Percentiles rank a stretch among this genome's conserved stretches.
phyloP scores from a whole-genome alignment of 2,329 filamentous ascomycete species.

The Aspergillus eucalypticola region DNA sequence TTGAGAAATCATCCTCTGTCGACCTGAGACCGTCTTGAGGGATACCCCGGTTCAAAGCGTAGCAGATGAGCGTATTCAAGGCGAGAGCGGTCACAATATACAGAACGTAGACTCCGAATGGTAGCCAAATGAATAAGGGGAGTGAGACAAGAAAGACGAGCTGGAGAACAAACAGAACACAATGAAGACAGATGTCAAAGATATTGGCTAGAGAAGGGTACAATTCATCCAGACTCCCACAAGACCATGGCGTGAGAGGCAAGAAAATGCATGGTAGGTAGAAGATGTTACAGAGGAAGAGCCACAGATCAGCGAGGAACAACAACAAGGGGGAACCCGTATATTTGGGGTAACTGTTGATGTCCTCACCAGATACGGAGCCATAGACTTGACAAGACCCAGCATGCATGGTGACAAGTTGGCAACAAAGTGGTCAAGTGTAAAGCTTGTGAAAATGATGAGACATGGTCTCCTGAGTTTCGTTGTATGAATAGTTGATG shows the following conservation, averaged over 20 bases:
- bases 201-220: constrained; percentile 60
- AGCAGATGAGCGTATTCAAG: constrained; percentile 33
- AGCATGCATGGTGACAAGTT: background rate
- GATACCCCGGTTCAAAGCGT: constrained; percentile 37
- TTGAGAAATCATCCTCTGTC: constrained; percentile 51
- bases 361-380: background rate
- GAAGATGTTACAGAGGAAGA: constrained; percentile 36
- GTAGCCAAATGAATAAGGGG: constrained; percentile 60
- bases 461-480: background rate
- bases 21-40: background rate
- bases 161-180: constrained; percentile 61
- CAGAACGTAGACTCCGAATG: constrained; percentile 50
- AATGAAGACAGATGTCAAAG: constrained; percentile 59
- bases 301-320: constrained; percentile 7
- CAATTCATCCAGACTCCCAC: constrained; percentile 63
- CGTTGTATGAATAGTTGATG: background rate
- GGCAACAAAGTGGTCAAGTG: background rate
- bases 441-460: background rate
- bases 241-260: constrained; percentile 56
- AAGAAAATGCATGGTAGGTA: constrained; percentile 61
- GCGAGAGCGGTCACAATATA: constrained; percentile 31
- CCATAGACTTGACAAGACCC: background rate
- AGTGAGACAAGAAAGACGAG: constrained; percentile 60
- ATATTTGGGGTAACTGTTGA: background rate
- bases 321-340: constrained; percentile 3